phyloP scores from a whole-genome alignment of 1,284 basidiomycete species.

The Peniophora sp. region DNA sequence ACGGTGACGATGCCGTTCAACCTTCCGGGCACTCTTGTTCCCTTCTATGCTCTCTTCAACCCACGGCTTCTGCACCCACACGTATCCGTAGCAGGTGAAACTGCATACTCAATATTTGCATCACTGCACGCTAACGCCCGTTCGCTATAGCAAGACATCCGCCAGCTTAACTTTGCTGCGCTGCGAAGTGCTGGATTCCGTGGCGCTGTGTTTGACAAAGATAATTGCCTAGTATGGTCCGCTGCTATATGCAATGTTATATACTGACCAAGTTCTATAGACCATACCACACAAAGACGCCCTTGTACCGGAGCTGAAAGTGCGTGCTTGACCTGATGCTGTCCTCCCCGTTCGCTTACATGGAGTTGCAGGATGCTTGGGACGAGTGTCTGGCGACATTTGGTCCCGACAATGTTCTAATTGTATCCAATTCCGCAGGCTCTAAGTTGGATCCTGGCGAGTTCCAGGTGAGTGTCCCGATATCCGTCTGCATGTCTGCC shows the following conservation, averaged over 20 bases:
- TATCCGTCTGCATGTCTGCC: background rate
- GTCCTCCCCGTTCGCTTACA: background rate
- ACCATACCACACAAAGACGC: conserved; percentile 70
- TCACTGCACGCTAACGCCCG: conserved; percentile 2
- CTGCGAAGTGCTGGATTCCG: conserved; percentile 74
- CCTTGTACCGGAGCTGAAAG: conserved; percentile 67
- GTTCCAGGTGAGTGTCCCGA: conserved; percentile 53
- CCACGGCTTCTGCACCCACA: conserved; percentile 72
- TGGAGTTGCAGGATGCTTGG: conserved; percentile 63
- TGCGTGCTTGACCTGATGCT: conserved; percentile 21
- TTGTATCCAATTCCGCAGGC: conserved; percentile 94
- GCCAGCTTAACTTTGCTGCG: conserved; percentile 79
- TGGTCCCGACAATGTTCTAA: conserved; percentile 72
- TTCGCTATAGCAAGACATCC: conserved; percentile 64
- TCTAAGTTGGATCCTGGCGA: conserved; percentile 71
- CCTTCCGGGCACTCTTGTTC: conserved; percentile 68
- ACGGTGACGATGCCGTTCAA: conserved; percentile 60
- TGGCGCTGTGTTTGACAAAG: conserved; percentile 92
- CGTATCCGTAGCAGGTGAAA: conserved; percentile 63
- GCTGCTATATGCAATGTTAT: background rate
- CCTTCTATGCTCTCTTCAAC: conserved; percentile 66
- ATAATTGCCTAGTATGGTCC: conserved; percentile 84
- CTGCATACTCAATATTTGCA: conserved; percentile 1
- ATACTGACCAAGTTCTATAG: conserved; percentile 28
- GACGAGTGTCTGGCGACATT: conserved; percentile 64